phyloP scores from a whole-genome alignment of 331 rosid species.

The Malus hybrid region DNA sequence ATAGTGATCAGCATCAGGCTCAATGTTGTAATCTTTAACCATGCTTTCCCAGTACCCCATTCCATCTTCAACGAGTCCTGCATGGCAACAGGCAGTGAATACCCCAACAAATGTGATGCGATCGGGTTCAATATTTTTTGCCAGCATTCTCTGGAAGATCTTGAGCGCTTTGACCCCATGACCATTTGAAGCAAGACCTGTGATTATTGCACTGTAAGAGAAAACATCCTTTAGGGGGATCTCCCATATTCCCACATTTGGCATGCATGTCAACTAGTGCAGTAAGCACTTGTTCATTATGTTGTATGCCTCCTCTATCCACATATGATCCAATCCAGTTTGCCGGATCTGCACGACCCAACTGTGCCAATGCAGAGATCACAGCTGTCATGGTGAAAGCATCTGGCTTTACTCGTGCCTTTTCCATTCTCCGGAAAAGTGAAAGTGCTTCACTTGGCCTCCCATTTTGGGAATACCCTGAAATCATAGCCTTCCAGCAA shows the following conservation, averaged over 20 bases:
- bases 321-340: slow-evolving; percentile 11
- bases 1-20: slow-evolving; percentile 10
- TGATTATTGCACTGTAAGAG: slow-evolving; percentile 18
- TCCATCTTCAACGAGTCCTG: slow-evolving; percentile 15
- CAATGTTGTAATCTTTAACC: slow-evolving; percentile 9
- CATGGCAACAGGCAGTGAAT: slow-evolving; percentile 19
- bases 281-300: slow-evolving; percentile 13
- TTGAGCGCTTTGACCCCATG: slow-evolving; percentile 16
- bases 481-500: slow-evolving; percentile 19
- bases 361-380: slow-evolving; percentile 24
- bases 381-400: slow-evolving; percentile 24
- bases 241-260: slow-evolving; percentile 18
- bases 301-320: slow-evolving; percentile 9
- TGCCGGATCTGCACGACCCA: slow-evolving; percentile 9
- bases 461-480: slow-evolving; percentile 10
- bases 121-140: slow-evolving; percentile 16
- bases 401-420: neutral
- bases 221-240: slow-evolving; percentile 3
- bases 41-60: slow-evolving; percentile 20
- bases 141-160: slow-evolving; percentile 16
- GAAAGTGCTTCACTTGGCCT: slow-evolving; percentile 14
- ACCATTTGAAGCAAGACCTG: slow-evolving; percentile 23
- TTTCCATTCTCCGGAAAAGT: slow-evolving; percentile 11
- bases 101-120: slow-evolving; percentile 18
- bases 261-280: slow-evolving; percentile 27